Conservation (phyloP, 495 filamentous ascomycete genomes). For the Bacidia gigantensis region DNA sequence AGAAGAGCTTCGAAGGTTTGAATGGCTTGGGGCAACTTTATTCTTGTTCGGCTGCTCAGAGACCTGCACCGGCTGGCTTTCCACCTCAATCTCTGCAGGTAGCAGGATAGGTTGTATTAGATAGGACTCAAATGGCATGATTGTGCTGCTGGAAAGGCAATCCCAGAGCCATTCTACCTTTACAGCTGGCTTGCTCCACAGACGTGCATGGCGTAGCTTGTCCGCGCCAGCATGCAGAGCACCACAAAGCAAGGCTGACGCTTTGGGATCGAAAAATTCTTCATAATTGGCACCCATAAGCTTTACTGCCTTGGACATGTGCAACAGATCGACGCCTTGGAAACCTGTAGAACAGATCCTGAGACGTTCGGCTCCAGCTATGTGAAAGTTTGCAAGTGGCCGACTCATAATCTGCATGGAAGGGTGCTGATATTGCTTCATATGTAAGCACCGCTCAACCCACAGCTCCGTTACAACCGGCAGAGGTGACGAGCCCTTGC, state of each 20-base stretch:
- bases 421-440: conserved; percentile 57
- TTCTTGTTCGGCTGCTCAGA: neutral
- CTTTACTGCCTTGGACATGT: conserved; percentile 58
- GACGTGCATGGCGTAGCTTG: conserved; percentile 60
- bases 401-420: conserved; percentile 54
- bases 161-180: conserved; percentile 70
- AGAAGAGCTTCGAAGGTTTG: neutral
- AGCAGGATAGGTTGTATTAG: conserved; percentile 21
- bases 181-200: conserved; percentile 67
- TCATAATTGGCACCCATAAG: conserved; percentile 67
- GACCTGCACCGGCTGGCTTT: neutral
- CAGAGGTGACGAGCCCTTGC: conserved; percentile 31
- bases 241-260: conserved; percentile 58
- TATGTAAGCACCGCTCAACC: conserved; percentile 74
- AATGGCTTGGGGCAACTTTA: neutral
- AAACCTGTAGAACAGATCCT: conserved; percentile 72
- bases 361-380: conserved; percentile 51
- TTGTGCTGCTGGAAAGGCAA: conserved; percentile 48
- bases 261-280: conserved; percentile 51
- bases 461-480: conserved; percentile 77
- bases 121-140: conserved; percentile 37
- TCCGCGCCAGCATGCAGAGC: conserved; percentile 46
- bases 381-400: conserved; percentile 56
- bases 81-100: conserved; percentile 12
- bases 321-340: conserved; percentile 68